These are phyloP conservation scores for Alectoria sarmentosa DNA, from an alignment of 495 filamentous ascomycete species.

Conservation along the genomic window DNA sequence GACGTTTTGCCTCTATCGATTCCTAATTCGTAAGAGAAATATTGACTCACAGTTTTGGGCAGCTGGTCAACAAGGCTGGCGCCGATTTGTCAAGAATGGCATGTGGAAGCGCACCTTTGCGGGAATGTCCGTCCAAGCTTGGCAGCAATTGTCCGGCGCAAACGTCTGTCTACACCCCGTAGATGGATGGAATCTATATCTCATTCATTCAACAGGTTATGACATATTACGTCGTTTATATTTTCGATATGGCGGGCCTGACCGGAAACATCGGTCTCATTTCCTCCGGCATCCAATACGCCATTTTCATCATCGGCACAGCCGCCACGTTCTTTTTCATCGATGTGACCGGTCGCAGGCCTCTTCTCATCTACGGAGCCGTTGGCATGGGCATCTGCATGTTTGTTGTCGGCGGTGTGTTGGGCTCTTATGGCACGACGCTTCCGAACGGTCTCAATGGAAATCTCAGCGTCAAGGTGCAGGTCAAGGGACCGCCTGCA, in stretches of 20 bases:
- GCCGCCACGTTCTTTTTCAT: slow-evolving; percentile 62
- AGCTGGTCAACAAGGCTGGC: slow-evolving; percentile 43
- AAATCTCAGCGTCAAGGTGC: slow-evolving; percentile 60
- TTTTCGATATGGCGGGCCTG: slow-evolving; percentile 58
- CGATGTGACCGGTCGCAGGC: slow-evolving; percentile 65
- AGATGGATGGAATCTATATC: no score
- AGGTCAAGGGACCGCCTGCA: slow-evolving; percentile 52
- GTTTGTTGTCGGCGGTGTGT: slow-evolving; percentile 46
- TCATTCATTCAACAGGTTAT: slow-evolving; percentile 26
- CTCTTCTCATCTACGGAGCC: slow-evolving; percentile 61
- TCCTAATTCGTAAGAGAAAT: background rate
- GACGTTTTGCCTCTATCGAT: background rate
- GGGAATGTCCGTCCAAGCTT: slow-evolving; percentile 60
- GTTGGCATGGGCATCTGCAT: slow-evolving; percentile 55
- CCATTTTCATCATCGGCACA: slow-evolving; percentile 67
- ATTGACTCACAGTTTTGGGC: background rate
- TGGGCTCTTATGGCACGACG: slow-evolving; percentile 43
- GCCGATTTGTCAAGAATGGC: slow-evolving; percentile 52
- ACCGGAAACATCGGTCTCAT: slow-evolving; percentile 58
- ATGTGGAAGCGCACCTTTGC: slow-evolving; percentile 70
- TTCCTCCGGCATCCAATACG: slow-evolving; percentile 66
- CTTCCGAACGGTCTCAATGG: slow-evolving; percentile 54
- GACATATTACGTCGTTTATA: slow-evolving; percentile 60
- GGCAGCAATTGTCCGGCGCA: slow-evolving; percentile 63
- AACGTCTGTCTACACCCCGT: slow-evolving; percentile 47